Evolutionary conservation across 2,329 filamentous ascomycete genomes (phyloP).

Genomic region (Dichotomopilus funicola): DNA sequence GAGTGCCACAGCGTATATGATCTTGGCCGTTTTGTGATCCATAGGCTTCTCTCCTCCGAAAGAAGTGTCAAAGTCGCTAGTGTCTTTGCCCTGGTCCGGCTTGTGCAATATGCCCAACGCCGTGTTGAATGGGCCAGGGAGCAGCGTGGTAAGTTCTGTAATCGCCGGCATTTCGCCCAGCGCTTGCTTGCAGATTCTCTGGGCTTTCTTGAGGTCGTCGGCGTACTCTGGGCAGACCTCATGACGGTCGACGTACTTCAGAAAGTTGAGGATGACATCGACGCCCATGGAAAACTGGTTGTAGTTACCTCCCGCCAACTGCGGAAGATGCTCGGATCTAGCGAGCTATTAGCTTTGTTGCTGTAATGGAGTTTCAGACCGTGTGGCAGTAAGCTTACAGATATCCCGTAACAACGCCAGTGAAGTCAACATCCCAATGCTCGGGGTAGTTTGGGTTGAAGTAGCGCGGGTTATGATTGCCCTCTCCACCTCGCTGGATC

Average conservation of each 20-base stretch:
- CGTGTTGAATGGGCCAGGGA: conserved; percentile 78
- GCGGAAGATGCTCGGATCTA: conserved; percentile 51
- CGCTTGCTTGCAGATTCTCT: conserved; percentile 59
- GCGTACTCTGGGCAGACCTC: conserved; percentile 78
- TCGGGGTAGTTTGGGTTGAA: conserved; percentile 44
- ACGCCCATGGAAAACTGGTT: conserved; percentile 53
- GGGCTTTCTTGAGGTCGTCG: conserved; percentile 59
- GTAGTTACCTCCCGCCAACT: conserved; percentile 49
- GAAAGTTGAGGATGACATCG: conserved; percentile 72
- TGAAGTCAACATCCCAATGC: conserved; percentile 76
- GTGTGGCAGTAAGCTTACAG: conserved; percentile 46
- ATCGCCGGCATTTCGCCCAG: conserved; percentile 59
- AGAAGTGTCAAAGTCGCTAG: conserved; percentile 20
- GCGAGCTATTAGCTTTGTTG: background rate
- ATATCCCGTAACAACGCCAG: conserved; percentile 69
- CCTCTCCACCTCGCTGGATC: conserved; percentile 42
- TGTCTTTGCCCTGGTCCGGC: conserved; percentile 25
- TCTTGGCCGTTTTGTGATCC: conserved; percentile 36
- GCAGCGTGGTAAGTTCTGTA: conserved; percentile 39
- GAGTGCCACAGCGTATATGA: conserved; percentile 40
- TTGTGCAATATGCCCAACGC: conserved; percentile 65
- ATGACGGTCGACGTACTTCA: conserved; percentile 80
- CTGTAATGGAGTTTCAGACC: background rate
- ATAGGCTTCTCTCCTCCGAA: conserved; percentile 28
- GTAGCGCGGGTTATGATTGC: conserved; percentile 35